Base-by-base conservation (phyloP, 129 eudicot genomes). In the Dittrichia graveolens region DNA sequence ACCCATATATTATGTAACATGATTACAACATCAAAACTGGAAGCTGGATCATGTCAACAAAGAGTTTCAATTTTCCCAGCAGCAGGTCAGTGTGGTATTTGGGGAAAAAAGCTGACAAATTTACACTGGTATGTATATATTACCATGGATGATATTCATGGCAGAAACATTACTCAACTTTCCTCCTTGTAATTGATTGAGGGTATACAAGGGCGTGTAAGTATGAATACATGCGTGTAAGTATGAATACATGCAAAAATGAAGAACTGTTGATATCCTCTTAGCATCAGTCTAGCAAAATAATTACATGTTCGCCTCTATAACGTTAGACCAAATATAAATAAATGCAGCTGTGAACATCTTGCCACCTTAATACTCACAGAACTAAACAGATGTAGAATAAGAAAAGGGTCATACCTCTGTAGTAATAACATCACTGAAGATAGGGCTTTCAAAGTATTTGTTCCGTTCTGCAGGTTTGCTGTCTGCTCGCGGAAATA, bases 371-470 rank as follows among this genome's bases (percentile, higher is more conserved):
- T 24, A 2, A 24, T 24, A 24, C 31, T 24, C 31, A 24, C 31
- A 24, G 31, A 24, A 24, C 31, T 24, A 24, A 24, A 24, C 31
- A 2, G 31, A 24, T 24, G 31, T 24, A 24, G 34, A 1, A 35
- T 14, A 64, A 9, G 13, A 50, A 44, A 1, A 39, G 8, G 7
- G 46, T 46, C 45, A 61, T 79, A 92, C 98, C 98, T 87, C 64
- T 89, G 86, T 53, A 92, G 76, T 45, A 80, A 78, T 65, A 85
- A 65, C 98, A 89, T 93, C 9, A 67, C 96, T 46, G 88, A 80
- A 37, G 90, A 82, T 35, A 93, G 87, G 44, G 89, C 98, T 79
- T 74, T 89, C 74, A 93, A 67, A 69, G 95, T 80, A 62, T 81
- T 78, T 68, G 85, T 71, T 79, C 95, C 96, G 60, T 74, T 70